Percentiles rank a stretch among this genome's conserved stretches.
Evolutionary conservation across 345 rosid genomes (phyloP).

Genomic region (Citrus medica): DNA sequence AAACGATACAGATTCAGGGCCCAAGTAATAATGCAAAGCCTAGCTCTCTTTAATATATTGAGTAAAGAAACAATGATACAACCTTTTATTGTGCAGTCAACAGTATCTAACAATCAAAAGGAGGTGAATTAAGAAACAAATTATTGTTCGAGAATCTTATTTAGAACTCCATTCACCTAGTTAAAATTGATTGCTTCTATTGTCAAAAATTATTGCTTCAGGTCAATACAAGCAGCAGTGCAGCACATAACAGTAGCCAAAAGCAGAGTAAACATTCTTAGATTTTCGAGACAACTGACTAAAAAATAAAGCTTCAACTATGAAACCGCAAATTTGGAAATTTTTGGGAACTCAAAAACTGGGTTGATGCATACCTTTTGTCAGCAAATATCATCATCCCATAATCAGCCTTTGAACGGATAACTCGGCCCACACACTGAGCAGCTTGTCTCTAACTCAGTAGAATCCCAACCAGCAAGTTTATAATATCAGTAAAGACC

Average conservation of each 20-base stretch:
- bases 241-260: background rate
- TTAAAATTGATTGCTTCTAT: background rate
- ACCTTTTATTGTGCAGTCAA: background rate
- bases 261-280: background rate
- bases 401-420: constrained; percentile 96
- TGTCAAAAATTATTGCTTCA: background rate
- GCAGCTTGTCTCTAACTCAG: constrained; percentile 93
- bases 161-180: background rate
- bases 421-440: constrained; percentile 96
- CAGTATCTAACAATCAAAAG: background rate
- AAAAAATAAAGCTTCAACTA: background rate
- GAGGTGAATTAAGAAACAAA: background rate
- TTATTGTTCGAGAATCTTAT: background rate
- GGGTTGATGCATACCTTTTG: constrained; percentile 52
- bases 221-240: background rate
- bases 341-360: background rate
- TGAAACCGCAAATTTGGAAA: background rate
- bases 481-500: constrained; percentile 8
- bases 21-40: background rate
- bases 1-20: background rate
- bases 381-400: constrained; percentile 99
- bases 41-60: background rate
- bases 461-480: constrained; percentile 10
- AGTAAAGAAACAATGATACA: background rate
- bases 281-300: background rate